These are phyloP conservation scores for Tephrocybe rancida DNA, from an alignment of 768 basidiomycete species.

Conservation along the genomic window DNA sequence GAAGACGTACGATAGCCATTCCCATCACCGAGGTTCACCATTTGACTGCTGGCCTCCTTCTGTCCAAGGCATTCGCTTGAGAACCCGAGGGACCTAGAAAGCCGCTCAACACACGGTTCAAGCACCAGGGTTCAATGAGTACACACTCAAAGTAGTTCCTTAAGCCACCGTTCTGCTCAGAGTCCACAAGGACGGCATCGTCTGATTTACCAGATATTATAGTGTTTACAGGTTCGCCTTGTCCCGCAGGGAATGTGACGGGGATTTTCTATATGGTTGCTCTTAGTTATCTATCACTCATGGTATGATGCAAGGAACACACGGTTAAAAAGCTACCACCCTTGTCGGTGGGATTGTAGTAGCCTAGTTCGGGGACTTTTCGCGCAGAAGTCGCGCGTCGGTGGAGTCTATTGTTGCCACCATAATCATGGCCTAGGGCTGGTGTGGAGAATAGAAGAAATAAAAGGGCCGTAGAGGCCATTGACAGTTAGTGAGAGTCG, in stretches of 20 bases:
- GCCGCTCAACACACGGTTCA: background rate
- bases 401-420: background rate
- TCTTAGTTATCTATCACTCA: background rate
- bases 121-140: background rate
- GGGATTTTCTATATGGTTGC: conserved; percentile 44
- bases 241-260: conserved; percentile 65
- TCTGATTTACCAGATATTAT: conserved; percentile 83
- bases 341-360: conserved; percentile 51
- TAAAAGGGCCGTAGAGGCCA: conserved; percentile 22
- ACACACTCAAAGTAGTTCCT: conserved; percentile 82
- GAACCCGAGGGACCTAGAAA: conserved; percentile 66
- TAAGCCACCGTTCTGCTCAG: conserved; percentile 66
- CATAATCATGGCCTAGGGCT: conserved; percentile 18
- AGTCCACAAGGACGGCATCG: conserved; percentile 61
- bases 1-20: conserved; percentile 62
- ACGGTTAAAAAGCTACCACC: conserved; percentile 80
- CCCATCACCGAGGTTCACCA: conserved; percentile 84
- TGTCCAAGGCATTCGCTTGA: conserved; percentile 85
- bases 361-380: conserved; percentile 56
- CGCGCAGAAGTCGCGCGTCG: conserved; percentile 22
- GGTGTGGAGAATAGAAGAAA: conserved; percentile 34
- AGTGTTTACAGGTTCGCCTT: conserved; percentile 86
- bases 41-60: conserved; percentile 67
- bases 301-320: conserved; percentile 26
- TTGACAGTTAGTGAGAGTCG: conserved; percentile 4